Evolutionary conservation across 106 monocot genomes (phyloP), one percentile per base, ranked within the genome.

Genomic region (Dactylorhiza incarnata): DNA sequence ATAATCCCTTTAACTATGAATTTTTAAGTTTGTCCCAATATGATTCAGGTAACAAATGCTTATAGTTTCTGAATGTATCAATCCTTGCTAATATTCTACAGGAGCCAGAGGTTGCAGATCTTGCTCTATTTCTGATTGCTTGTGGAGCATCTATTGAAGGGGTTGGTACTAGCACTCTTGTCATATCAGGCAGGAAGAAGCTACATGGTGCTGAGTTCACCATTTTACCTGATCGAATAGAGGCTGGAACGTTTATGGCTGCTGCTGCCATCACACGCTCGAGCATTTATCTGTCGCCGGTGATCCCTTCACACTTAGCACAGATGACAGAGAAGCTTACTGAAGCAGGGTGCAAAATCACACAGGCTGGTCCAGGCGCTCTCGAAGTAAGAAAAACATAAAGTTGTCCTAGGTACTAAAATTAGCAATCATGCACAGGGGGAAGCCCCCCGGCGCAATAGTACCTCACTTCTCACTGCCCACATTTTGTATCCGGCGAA

Each of bases 21-120:
- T 65, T 65, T 29, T 13, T 9, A 24, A 29, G 24, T 65, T 26
- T 1, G 10, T 37, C 1, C 65, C 4, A 10, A 10, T 26, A 65
- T 65, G 29, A 29, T 20, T 12, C 29, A 26, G 26, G 3, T 2
- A 45, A 45, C 12, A 46, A 69, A 3, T 69, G 45, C 69, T 69
- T 69, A 66, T 65, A 24, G 53, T 1, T 20, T 15, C 15, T 72
- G 54, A 12, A 54, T 56, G 25, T 48, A 5, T 72, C 14, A 17
- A 79, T 12, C 20, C 9, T 15, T 15, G 1, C 23, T 23, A 46
- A 63, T 76, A 7, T n/a, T 51, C 13, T 54, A 22, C 71, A 87
- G 87, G 87, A 87, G 76, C 87, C 87, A 23, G 87, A 87, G 80
- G 82, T 87, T 43, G 63, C 49, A n/a, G 87, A 87, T 37, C 84